These are phyloP conservation scores for Didymella glomerata DNA, from an alignment of 2,329 filamentous ascomycete genomes.

Conservation along the genomic window DNA sequence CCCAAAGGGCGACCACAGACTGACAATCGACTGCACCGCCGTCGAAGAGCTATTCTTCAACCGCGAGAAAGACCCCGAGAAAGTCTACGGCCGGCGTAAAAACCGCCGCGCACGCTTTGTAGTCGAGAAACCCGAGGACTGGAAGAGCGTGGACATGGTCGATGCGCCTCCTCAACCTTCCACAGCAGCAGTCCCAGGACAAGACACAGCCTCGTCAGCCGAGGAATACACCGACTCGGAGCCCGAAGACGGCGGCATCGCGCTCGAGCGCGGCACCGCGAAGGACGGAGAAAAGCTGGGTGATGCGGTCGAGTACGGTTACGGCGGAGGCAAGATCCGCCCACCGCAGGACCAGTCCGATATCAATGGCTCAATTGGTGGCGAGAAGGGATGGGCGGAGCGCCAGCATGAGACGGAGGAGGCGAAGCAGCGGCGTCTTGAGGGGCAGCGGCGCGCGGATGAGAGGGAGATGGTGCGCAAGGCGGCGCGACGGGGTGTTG, in stretches of 20 bases:
- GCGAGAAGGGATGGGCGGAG: conserved; percentile 65
- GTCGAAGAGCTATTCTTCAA: conserved; percentile 63
- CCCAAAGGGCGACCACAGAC: conserved; percentile 60
- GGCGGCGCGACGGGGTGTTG: conserved; percentile 68
- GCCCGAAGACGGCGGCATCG: conserved; percentile 15
- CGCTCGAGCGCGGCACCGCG: background rate
- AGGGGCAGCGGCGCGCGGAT: conserved; percentile 59
- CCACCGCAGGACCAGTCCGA: conserved; percentile 57
- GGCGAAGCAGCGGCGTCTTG: conserved; percentile 58
- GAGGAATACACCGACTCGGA: conserved; percentile 29
- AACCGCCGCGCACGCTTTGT: conserved; percentile 56
- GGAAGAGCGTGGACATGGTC: conserved; percentile 57
- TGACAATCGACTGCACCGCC: conserved; percentile 60
- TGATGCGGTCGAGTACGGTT: conserved; percentile 36
- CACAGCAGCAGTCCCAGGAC: conserved; percentile 7
- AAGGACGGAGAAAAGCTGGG: background rate
- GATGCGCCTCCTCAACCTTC: conserved; percentile 30
- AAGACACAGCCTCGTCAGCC: conserved; percentile 15
- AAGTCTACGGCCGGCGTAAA: conserved; percentile 56
- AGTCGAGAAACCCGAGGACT: conserved; percentile 51
- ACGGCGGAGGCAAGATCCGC: conserved; percentile 46
- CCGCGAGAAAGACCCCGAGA: conserved; percentile 55
- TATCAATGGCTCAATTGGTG: conserved; percentile 65
- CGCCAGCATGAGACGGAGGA: conserved; percentile 62
- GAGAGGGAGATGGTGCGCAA: conserved; percentile 67